Evolutionary conservation across 2,329 filamentous ascomycete species (phyloP).

Genomic region (Exophiala viscosa): DNA sequence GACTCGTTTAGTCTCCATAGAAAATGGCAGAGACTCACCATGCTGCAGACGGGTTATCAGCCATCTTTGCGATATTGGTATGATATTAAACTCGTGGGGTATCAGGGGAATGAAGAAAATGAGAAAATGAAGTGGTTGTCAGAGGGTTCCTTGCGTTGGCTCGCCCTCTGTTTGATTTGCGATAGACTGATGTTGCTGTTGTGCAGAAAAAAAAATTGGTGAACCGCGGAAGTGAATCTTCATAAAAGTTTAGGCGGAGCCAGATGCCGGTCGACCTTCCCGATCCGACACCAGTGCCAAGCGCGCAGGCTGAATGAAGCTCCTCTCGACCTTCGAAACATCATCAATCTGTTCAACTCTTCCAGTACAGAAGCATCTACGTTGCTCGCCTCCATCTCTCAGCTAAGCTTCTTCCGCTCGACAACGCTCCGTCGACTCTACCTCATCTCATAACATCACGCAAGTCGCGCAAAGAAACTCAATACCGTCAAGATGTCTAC

Average conservation of each 20-base stretch:
- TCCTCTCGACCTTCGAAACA: conserved; percentile 16
- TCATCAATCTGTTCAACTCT: conserved; percentile 16
- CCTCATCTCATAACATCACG: not conserved
- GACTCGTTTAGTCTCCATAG: too few relatives aligned
- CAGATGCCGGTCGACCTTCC: conserved; percentile 9
- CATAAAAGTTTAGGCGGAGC: conserved; percentile 17
- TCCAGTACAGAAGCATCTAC: conserved; percentile 18
- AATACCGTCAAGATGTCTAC: conserved; percentile 62
- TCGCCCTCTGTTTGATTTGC: conserved; percentile 37
- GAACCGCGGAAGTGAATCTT: not conserved
- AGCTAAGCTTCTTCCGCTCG: conserved; percentile 7
- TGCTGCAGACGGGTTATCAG: conserved; percentile 25
- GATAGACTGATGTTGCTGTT: conserved; percentile 9
- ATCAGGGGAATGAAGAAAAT: conserved; percentile 1
- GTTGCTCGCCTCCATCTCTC: conserved; percentile 15
- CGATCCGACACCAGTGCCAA: not conserved
- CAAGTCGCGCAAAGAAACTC: conserved; percentile 1
- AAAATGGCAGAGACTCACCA: not conserved
- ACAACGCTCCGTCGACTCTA: not conserved
- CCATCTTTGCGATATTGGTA: conserved; percentile 17
- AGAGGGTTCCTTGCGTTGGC: conserved; percentile 45
- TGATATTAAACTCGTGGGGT: conserved; percentile 1
- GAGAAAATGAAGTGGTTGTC: conserved; percentile 7
- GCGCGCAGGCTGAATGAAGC: not conserved
- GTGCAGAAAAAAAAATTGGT: conserved; percentile 7